These are phyloP conservation scores for Lactarius vividus DNA, from an alignment of 768 basidiomycete species.

Conservation along the genomic window DNA sequence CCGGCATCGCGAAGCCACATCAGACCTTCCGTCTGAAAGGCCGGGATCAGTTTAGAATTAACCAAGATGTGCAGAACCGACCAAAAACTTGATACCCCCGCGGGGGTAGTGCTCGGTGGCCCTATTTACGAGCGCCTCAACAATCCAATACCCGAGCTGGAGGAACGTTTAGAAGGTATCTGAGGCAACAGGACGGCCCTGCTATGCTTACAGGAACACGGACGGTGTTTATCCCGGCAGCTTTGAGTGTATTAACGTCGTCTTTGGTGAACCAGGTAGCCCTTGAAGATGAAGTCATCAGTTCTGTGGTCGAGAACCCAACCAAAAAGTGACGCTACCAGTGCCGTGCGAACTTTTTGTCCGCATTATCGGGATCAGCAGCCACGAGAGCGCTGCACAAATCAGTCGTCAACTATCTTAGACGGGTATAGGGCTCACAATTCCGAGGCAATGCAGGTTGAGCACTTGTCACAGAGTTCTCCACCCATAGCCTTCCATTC, in stretches of 20 bases:
- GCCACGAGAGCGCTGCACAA: slow-evolving; percentile 52
- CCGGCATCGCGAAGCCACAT: slow-evolving; percentile 56
- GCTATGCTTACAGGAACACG: slow-evolving; percentile 60
- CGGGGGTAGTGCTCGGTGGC: slow-evolving; percentile 60
- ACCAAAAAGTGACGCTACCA: slow-evolving; percentile 43
- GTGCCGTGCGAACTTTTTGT: slow-evolving; percentile 53
- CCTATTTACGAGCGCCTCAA: slow-evolving; percentile 68
- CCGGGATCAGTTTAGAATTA: neutral
- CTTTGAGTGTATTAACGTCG: slow-evolving; percentile 54
- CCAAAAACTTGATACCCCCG: slow-evolving; percentile 66
- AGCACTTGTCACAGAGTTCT: slow-evolving; percentile 54
- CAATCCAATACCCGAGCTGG: slow-evolving; percentile 80
- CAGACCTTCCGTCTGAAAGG: slow-evolving; percentile 57
- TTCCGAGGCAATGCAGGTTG: slow-evolving; percentile 62
- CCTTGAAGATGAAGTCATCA: slow-evolving; percentile 37
- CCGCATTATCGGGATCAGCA: slow-evolving; percentile 57
- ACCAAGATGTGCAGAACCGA: slow-evolving; percentile 29
- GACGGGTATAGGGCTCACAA: slow-evolving; percentile 67
- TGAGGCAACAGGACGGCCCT: neutral
- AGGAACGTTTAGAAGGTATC: neutral
- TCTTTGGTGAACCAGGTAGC: slow-evolving; percentile 66
- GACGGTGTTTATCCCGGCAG: slow-evolving; percentile 67
- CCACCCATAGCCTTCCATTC: slow-evolving; percentile 80
- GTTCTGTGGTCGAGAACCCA: neutral
- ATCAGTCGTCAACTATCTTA: neutral